These are phyloP conservation scores for Saccharomycopsis babjevae DNA, from an alignment of 805 yeast species.

Conservation along the genomic window DNA sequence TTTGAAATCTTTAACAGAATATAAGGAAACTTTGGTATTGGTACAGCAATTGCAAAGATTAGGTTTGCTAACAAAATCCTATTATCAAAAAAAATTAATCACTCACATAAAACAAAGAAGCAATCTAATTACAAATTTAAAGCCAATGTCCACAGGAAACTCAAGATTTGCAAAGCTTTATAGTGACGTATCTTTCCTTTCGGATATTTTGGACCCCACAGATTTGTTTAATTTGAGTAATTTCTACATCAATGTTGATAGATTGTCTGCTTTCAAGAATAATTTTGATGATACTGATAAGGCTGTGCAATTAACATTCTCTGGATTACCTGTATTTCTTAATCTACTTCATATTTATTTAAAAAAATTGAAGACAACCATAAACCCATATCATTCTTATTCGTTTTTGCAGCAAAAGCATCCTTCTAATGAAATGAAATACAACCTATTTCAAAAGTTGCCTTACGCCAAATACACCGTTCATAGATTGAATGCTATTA, in stretches of 20 bases:
- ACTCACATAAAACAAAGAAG: constrained; percentile 4
- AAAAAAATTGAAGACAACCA: constrained; percentile 8
- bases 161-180: constrained; percentile 7
- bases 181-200: constrained; percentile 7
- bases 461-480: constrained; percentile 14
- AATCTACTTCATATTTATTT: constrained; percentile 9
- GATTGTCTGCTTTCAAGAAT: constrained; percentile 8
- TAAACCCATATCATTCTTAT: constrained; percentile 13
- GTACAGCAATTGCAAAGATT: constrained; percentile 14
- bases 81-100: constrained; percentile 9
- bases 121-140: background rate
- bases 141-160: background rate
- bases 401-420: constrained; percentile 3
- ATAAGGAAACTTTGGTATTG: constrained; percentile 5
- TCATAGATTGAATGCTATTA: constrained; percentile 14
- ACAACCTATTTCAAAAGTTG: background rate
- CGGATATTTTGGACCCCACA: constrained; percentile 14
- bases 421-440: constrained; percentile 9
- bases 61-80: background rate
- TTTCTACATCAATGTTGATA: constrained; percentile 8
- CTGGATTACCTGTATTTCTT: constrained; percentile 11
- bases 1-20: background rate
- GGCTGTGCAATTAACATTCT: constrained; percentile 11
- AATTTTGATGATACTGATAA: constrained; percentile 12
- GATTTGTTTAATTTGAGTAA: constrained; percentile 14